Evolutionary conservation across 1,284 basidiomycete genomes (phyloP).

Genomic region (Leccinum griseonigrum): DNA sequence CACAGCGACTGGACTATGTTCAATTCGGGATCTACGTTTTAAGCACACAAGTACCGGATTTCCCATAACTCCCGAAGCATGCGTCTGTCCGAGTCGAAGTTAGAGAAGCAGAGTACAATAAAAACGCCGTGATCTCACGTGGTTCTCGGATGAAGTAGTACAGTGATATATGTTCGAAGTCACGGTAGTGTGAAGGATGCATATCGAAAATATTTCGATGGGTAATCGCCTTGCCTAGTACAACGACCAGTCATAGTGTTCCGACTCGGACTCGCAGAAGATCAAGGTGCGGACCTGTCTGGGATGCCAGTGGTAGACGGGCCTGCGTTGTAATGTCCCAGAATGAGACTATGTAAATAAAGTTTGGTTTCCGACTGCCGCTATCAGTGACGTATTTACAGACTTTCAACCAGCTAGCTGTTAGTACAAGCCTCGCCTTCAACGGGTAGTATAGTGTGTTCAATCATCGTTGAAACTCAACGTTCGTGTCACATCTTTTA

Average conservation of each 20-base stretch:
- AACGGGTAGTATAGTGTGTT: too few species aligned
- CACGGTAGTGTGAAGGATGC: not conserved
- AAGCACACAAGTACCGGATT: not conserved
- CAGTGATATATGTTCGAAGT: not conserved
- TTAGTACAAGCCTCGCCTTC: too few species aligned
- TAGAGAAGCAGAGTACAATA: not conserved
- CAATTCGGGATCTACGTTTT: not conserved
- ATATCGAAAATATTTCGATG: not conserved
- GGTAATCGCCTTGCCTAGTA: not conserved
- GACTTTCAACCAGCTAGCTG: not conserved
- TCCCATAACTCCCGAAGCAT: not conserved
- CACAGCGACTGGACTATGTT: not conserved
- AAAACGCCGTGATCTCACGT: not conserved
- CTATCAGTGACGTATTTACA: not conserved
- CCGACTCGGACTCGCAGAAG: not conserved
- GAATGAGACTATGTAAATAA: not conserved
- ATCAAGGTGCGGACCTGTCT: not conserved
- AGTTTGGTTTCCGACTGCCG: not conserved
- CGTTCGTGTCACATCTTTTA: too few species aligned
- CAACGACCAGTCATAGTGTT: not conserved
- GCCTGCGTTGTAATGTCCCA: not conserved
- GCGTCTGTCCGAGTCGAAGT: not conserved
- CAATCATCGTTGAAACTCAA: not conserved
- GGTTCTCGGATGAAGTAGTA: not conserved
- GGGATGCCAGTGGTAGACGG: not conserved